Percentiles rank a stretch among this genome's conserved stretches.
Conservation (phyloP, 2,329 filamentous ascomycete species). For the Trichoderma pleuroti region DNA sequence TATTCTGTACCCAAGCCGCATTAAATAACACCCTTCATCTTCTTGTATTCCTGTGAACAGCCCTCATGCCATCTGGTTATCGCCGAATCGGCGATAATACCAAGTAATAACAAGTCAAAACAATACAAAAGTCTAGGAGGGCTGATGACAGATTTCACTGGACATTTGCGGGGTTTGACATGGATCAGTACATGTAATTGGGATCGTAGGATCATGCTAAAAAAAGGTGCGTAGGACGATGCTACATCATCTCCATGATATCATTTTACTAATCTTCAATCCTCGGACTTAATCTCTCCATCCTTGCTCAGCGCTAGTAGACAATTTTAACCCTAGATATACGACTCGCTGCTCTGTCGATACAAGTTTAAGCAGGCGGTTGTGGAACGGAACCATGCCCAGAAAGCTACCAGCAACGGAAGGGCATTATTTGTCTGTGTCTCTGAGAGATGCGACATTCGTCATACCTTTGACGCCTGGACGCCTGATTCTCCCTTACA, state of each 20-base stretch:
- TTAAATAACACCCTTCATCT: too few species aligned
- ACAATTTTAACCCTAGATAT: not conserved
- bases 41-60: too few species aligned
- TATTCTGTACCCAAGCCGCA: too few species aligned
- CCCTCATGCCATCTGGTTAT: not conserved
- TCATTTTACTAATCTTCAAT: not conserved
- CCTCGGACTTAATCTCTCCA: not conserved
- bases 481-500: not conserved
- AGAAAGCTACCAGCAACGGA: not conserved
- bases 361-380: not conserved
- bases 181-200: not conserved
- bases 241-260: not conserved
- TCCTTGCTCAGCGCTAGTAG: not conserved
- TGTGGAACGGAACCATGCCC: not conserved
- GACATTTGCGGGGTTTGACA: not conserved
- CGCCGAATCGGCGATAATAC: not conserved
- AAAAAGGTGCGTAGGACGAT: not conserved
- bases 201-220: not conserved
- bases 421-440: not conserved
- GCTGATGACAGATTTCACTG: not conserved
- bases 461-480: not conserved
- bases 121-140: too few species aligned
- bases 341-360: not conserved
- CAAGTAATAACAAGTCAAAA: not conserved
- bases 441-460: not conserved